A percentile compares a stretch with the other conserved stretches of the same genome.
phyloP scores from a whole-genome alignment of 2,329 filamentous ascomycete genomes.

The Paramyrothecium sp. region DNA sequence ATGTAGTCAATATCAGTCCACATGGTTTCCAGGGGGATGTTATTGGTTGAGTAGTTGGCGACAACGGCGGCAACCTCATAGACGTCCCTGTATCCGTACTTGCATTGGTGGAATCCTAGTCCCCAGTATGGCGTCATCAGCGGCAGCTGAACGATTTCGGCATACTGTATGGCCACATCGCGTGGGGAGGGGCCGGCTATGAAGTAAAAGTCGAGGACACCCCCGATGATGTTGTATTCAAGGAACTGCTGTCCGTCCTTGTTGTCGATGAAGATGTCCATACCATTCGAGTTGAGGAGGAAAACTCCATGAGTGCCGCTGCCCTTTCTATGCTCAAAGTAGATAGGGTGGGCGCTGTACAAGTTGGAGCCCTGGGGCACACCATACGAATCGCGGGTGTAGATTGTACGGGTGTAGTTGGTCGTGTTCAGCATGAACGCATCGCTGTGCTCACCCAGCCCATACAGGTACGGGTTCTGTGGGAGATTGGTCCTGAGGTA shows the following conservation, averaged over 20 bases:
- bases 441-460: slow-evolving; percentile 76
- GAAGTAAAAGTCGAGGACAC: slow-evolving; percentile 72
- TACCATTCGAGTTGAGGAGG: slow-evolving; percentile 70
- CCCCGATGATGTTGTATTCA: slow-evolving; percentile 77
- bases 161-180: slow-evolving; percentile 59
- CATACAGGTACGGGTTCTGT: slow-evolving; percentile 69
- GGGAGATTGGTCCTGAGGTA: slow-evolving; percentile 70
- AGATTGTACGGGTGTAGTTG: slow-evolving; percentile 61
- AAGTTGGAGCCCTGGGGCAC: slow-evolving; percentile 63
- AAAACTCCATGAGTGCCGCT: slow-evolving; percentile 63
- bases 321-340: slow-evolving; percentile 65
- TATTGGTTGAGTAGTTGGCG: slow-evolving; percentile 63
- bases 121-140: slow-evolving; percentile 65
- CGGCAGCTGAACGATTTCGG: slow-evolving; percentile 53
- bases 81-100: slow-evolving; percentile 64
- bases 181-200: slow-evolving; percentile 57
- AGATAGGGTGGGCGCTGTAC: slow-evolving; percentile 74
- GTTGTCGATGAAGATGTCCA: slow-evolving; percentile 74
- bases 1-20: slow-evolving; percentile 45
- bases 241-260: slow-evolving; percentile 62
- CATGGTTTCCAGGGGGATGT: slow-evolving; percentile 60
- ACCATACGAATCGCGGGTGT: slow-evolving; percentile 56
- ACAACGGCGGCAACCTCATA: slow-evolving; percentile 66
- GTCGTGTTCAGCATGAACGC: slow-evolving; percentile 66
- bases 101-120: slow-evolving; percentile 61